Conservation (phyloP, 768 basidiomycete species). For the Naganishia randhawae region DNA sequence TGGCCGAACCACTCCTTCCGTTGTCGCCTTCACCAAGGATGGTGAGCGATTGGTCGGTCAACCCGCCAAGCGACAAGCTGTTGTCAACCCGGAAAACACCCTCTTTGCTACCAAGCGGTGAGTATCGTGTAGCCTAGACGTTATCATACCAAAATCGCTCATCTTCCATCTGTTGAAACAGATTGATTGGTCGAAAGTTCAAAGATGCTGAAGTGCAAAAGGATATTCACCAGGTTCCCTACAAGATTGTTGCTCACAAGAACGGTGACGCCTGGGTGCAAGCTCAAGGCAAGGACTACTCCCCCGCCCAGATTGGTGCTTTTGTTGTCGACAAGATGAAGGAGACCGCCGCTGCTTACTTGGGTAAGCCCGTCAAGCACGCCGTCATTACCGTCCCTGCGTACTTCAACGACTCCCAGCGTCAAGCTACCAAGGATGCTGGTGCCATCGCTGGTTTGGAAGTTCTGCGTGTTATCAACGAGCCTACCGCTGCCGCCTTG, state of each 20-base stretch:
- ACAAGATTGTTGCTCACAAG: slow-evolving; percentile 60
- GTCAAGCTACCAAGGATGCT: slow-evolving; percentile 97
- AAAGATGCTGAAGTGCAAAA: slow-evolving; percentile 88
- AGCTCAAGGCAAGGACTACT: slow-evolving; percentile 75
- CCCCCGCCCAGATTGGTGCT: slow-evolving; percentile 55
- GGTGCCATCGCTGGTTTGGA: slow-evolving; percentile 97
- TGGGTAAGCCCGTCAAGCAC: slow-evolving; percentile 91
- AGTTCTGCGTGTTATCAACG: slow-evolving; percentile 96
- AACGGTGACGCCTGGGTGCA: slow-evolving; percentile 66
- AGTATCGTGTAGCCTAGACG: slow-evolving; percentile 28
- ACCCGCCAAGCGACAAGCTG: slow-evolving; percentile 94
- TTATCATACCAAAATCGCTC: neutral
- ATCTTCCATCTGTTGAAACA: slow-evolving; percentile 10
- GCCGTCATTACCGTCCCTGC: slow-evolving; percentile 95
- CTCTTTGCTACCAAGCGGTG: slow-evolving; percentile 64
- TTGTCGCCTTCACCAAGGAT: slow-evolving; percentile 97
- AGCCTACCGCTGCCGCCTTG: slow-evolving; percentile 95
- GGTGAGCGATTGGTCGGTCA: slow-evolving; percentile 93
- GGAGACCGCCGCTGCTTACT: slow-evolving; percentile 87
- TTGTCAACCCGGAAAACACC: slow-evolving; percentile 91
- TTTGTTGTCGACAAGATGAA: slow-evolving; percentile 69
- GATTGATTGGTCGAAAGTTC: slow-evolving; percentile 81
- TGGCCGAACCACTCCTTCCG: slow-evolving; percentile 94
- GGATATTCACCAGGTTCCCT: slow-evolving; percentile 63
- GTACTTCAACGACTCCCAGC: slow-evolving; percentile 99